Base-by-base conservation (phyloP, 306 rosid genomes). In the Luffa aegyptiaca region DNA sequence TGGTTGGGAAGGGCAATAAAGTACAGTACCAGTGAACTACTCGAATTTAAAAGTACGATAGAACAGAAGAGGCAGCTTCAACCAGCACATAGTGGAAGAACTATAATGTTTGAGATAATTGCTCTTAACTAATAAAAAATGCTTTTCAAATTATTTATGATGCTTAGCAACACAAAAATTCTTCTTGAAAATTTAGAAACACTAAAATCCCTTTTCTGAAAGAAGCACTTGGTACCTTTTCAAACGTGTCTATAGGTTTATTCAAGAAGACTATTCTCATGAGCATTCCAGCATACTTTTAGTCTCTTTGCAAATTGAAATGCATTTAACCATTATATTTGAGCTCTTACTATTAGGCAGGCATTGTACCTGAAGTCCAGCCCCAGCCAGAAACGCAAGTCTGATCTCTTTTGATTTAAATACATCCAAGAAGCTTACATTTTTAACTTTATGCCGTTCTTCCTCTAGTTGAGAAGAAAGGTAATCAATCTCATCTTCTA, bases 381-480 rank as follows among this genome's bases (percentile, higher is more conserved):
- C 98, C 51, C 98, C 97, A 11, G 91, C 96, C 10, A 92, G 78
- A 86, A 94, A 91, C 10, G 98, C 98, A 21, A 94, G 90, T 83
- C 96, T 85, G 74, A 94, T 90, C 84, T 90, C 92, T 85, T 90
- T 92, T 51, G 84, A 56, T 80, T 68, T 87, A 73, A 90, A 92
- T 76, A 90, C 97, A 77, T 89, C 90, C 86, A 65, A 10, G 77
- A 69, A 88, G 69, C 88, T 86, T 53, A 86, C 84, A 58, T 81
- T 70, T 3, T 46, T 75, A 83, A 78, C 81, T 80, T 83, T 92
- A 62, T 71, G 86, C 73, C 16, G 76, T 63, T 94, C 97, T 81
- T 83, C 88, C 87, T 90, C 96, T 55, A 81, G 61, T 68, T 90
- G 97, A 85, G 87, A 51, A 21, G 86, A 21, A 72, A 86, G 87